Evolutionary conservation across 2,329 filamentous ascomycete genomes (phyloP).

Genomic region (Sporothrix mexicana): DNA sequence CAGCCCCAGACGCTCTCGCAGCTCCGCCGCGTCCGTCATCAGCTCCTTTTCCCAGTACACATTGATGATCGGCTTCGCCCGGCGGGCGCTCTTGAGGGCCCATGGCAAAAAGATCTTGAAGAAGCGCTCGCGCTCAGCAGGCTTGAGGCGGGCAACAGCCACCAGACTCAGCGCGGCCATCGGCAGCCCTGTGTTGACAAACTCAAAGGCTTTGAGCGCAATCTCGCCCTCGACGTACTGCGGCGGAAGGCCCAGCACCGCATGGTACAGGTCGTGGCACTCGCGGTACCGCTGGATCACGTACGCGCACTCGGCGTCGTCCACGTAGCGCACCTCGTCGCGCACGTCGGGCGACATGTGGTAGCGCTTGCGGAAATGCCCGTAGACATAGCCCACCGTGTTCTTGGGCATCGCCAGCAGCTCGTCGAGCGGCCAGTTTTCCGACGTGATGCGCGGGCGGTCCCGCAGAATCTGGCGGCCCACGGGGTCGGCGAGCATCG

Average conservation of each 20-base stretch:
- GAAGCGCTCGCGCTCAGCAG: constrained; percentile 78
- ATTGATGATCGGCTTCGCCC: constrained; percentile 83
- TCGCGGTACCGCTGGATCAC: constrained; percentile 98
- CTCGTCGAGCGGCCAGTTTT: constrained; percentile 67
- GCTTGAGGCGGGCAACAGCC: constrained; percentile 84
- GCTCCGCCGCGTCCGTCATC: constrained; percentile 77
- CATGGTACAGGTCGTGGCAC: constrained; percentile 97
- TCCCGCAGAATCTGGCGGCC: constrained; percentile 91
- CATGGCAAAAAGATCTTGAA: constrained; percentile 81
- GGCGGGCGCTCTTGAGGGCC: constrained; percentile 83
- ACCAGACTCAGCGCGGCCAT: constrained; percentile 92
- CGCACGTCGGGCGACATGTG: constrained; percentile 92
- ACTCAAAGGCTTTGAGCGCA: constrained; percentile 97
- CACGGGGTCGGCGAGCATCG: constrained; percentile 83
- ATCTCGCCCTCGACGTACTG: constrained; percentile 95
- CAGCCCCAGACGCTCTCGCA: constrained; percentile 78
- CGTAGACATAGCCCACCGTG: constrained; percentile 82
- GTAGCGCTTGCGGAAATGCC: constrained; percentile 89
- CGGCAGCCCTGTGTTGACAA: constrained; percentile 88
- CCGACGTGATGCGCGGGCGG: constrained; percentile 84
- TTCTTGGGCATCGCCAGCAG: constrained; percentile 75
- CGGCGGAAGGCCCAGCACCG: constrained; percentile 87
- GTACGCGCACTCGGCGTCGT: constrained; percentile 94
- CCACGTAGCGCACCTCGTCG: constrained; percentile 82
- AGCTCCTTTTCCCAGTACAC: constrained; percentile 98